Conservation (phyloP, 2,329 filamentous ascomycete species). For the Didymella arachidicola region DNA sequence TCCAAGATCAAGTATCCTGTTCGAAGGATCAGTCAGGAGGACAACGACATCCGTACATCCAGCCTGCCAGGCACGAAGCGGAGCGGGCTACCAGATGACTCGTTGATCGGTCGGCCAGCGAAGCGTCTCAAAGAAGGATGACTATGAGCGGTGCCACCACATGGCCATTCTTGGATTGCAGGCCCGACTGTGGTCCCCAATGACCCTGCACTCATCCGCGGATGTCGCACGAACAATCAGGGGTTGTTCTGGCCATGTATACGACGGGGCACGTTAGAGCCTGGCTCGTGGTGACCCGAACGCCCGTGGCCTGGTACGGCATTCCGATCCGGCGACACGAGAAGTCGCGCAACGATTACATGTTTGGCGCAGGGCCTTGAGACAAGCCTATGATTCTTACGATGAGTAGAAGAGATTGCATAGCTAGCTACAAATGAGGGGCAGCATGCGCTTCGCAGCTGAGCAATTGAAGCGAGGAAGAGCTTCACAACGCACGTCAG, state of each 20-base stretch:
- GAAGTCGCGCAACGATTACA: background rate
- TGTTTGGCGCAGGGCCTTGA: background rate
- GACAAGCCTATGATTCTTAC: background rate
- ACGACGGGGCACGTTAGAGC: background rate
- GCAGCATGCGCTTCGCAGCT: background rate
- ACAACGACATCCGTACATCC: conserved; percentile 92
- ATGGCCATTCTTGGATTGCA: background rate
- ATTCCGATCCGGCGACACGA: conserved; percentile 1
- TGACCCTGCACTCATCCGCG: conserved; percentile 3
- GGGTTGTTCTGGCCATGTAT: background rate
- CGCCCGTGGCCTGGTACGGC: background rate
- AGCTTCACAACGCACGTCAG: background rate
- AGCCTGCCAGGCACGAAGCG: conserved; percentile 91
- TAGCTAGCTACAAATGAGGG: background rate
- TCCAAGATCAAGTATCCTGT: conserved; percentile 88
- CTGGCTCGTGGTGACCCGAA: conserved; percentile 1
- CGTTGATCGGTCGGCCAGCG: conserved; percentile 63
- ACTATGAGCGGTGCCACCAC: conserved; percentile 14
- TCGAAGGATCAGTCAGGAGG: conserved; percentile 88
- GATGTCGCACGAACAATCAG: conserved; percentile 4
- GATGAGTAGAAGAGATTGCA: background rate
- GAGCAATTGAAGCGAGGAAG: background rate
- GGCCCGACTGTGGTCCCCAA: background rate
- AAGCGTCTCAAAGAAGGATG: conserved; percentile 62
- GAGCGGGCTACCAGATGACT: conserved; percentile 84